Evolutionary conservation across 139 green algal genomes (phyloP), one percentile per base, ranked within the genome.

Genomic region (Klebsormidium nitens): DNA sequence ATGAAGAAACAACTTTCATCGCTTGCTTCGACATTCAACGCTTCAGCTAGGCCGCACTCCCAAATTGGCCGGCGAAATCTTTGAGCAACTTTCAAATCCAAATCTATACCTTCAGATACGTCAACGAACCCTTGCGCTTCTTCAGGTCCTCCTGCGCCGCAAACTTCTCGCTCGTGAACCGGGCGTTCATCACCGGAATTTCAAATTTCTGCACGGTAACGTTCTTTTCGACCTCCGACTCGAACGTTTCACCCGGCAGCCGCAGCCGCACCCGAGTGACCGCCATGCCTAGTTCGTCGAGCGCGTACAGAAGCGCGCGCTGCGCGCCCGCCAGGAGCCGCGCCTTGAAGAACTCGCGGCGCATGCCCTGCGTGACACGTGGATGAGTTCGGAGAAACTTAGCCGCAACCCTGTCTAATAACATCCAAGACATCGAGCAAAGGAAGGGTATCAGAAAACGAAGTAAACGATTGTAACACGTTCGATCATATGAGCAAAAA

Each of bases 281-380:
- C 5, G 83, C 81, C 91, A 95, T 95, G 8, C 74, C 77, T 66
- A 96, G 83, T 83, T 96, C 91, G 59, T 96, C 91, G 26, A 86
- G 80, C 3, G 87, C 88, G 55, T 92, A 88, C 77, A 96, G 83
- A 58, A 86, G 38, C 32, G 56, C 50, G 31, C 89, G 82, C 80
- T 95, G 89, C 1, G 84, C 77, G 29, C 46, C 26, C 1, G 56
- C 49, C 23, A 86, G 32, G 2, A 76, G 67, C 0, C 85, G 76
- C 1, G 76, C 73, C 52, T 83, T 75, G n/a, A 85, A 36, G 60
- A 91, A 91, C 57, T 93, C 77, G 37, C 69, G 78, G 4, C 88
- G 71, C 74, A 84, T 67, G 3, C 59, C 80, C 67, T 93, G 49
- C 34, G n/a, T n/a, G n/a, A n/a, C n/a, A n/a, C n/a, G n/a, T n/a